Evolutionary conservation across 2,329 filamentous ascomycete genomes (phyloP).

Genomic region (Tetracladium maxilliforme): DNA sequence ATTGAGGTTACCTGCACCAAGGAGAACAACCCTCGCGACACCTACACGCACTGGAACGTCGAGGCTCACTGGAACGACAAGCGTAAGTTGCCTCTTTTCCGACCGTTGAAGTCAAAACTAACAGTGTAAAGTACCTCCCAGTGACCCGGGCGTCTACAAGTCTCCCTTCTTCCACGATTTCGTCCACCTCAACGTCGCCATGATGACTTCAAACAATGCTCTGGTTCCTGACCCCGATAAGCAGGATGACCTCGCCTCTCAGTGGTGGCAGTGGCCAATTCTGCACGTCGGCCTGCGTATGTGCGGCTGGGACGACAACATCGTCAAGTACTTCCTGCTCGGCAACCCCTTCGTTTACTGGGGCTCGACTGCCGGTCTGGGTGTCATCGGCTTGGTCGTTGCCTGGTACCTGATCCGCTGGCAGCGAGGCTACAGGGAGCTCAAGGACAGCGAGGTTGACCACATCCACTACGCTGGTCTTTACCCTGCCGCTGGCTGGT

Average conservation of each 20-base stretch:
- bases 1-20: constrained; percentile 95
- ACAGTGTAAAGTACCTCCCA: constrained; percentile 54
- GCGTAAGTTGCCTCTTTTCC: constrained; percentile 40
- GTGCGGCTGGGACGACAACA: constrained; percentile 95
- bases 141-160: constrained; percentile 83
- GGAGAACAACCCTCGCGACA: constrained; percentile 79
- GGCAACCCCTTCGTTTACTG: constrained; percentile 96
- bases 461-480: constrained; percentile 88
- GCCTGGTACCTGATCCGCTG: constrained; percentile 82
- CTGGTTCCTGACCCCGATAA: constrained; percentile 96
- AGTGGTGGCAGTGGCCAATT: constrained; percentile 98
- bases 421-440: constrained; percentile 86
- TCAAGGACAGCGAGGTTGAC: constrained; percentile 68
- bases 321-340: constrained; percentile 95
- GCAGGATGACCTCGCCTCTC: constrained; percentile 91
- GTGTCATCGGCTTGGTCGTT: constrained; percentile 55
- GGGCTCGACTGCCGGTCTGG: constrained; percentile 73
- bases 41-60: constrained; percentile 98
- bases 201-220: constrained; percentile 99
- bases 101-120: constrained; percentile 12
- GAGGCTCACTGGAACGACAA: constrained; percentile 91
- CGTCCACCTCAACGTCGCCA: constrained; percentile 93
- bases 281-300: constrained; percentile 91
- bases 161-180: constrained; percentile 97
- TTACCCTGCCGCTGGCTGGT: constrained; percentile 87